Percentiles rank a stretch among this genome's conserved stretches.
phyloP scores from a whole-genome alignment of 2,329 filamentous ascomycete species.

The Diaporthe citriasiana region DNA sequence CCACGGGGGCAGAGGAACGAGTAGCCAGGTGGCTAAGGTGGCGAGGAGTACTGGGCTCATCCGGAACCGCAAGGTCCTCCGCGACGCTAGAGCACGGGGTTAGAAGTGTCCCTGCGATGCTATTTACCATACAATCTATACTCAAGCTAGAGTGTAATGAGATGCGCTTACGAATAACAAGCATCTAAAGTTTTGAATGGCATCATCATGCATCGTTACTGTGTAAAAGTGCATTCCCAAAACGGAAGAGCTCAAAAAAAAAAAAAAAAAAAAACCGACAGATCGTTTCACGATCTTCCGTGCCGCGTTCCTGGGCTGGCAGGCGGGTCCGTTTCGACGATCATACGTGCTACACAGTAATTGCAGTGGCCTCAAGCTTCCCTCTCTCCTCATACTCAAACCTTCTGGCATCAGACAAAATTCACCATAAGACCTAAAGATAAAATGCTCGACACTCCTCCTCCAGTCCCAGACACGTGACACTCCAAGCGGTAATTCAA shows the following conservation, averaged over 20 bases:
- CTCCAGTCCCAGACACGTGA: neutral
- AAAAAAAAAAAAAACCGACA: neutral
- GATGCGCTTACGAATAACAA: neutral
- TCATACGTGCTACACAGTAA: constrained; percentile 22
- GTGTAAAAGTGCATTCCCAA: neutral
- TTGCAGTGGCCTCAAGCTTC: neutral
- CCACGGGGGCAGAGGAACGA: neutral
- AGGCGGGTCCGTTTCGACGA: constrained; percentile 24
- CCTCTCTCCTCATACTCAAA: neutral
- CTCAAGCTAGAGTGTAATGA: constrained; percentile 9
- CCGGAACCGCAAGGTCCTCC: constrained; percentile 13
- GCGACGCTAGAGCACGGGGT: neutral
- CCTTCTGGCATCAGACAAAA: neutral
- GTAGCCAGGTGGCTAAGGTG: neutral
- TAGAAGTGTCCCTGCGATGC: constrained; percentile 11
- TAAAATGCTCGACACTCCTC: neutral
- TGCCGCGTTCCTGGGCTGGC: constrained; percentile 11
- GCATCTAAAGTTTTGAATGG: neutral
- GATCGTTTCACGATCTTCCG: constrained; percentile 30
- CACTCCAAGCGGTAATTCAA: neutral
- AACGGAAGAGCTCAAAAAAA: neutral
- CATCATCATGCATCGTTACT: neutral
- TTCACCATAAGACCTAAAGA: neutral
- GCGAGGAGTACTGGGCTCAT: neutral
- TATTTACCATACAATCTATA: constrained; percentile 5